Percentiles rank a stretch among this genome's conserved stretches.
These are phyloP conservation scores for Apiotrichum laibachii DNA, from an alignment of 1,284 basidiomycete species.

Conservation along the genomic window DNA sequence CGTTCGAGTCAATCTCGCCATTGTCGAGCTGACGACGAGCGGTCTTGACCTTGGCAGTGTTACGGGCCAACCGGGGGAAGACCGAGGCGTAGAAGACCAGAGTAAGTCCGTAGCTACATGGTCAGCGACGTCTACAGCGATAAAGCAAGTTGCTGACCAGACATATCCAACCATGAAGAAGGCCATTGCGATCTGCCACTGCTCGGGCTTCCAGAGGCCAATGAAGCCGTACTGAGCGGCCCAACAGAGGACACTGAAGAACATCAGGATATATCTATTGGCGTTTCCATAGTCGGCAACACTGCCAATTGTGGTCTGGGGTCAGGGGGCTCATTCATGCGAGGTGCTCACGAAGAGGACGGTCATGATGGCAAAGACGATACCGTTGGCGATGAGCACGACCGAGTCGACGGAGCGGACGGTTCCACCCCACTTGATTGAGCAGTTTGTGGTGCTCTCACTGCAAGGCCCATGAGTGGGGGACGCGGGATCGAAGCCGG, in stretches of 20 bases:
- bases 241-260: constrained; percentile 67
- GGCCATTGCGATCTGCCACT: constrained; percentile 70
- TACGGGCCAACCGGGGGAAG: constrained; percentile 76
- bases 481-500: constrained; percentile 67
- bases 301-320: constrained; percentile 67
- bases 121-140: no score
- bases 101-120: constrained; percentile 37
- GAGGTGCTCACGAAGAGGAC: constrained; percentile 42
- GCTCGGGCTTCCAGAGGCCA: constrained; percentile 53
- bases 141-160: background rate
- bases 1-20: constrained; percentile 60
- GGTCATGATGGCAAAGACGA: constrained; percentile 57
- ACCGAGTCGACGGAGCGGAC: constrained; percentile 65
- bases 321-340: background rate
- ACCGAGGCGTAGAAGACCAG: constrained; percentile 68
- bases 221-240: constrained; percentile 71
- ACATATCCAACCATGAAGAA: constrained; percentile 70
- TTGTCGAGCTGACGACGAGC: constrained; percentile 60
- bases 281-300: constrained; percentile 75
- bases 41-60: constrained; percentile 63
- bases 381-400: constrained; percentile 66
- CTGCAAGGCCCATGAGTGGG: constrained; percentile 18
- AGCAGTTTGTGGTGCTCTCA: constrained; percentile 32
- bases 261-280: constrained; percentile 68
- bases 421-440: constrained; percentile 67